Evolutionary conservation across 1,284 basidiomycete genomes (phyloP).

Genomic region (Gymnopus androsaceus): DNA sequence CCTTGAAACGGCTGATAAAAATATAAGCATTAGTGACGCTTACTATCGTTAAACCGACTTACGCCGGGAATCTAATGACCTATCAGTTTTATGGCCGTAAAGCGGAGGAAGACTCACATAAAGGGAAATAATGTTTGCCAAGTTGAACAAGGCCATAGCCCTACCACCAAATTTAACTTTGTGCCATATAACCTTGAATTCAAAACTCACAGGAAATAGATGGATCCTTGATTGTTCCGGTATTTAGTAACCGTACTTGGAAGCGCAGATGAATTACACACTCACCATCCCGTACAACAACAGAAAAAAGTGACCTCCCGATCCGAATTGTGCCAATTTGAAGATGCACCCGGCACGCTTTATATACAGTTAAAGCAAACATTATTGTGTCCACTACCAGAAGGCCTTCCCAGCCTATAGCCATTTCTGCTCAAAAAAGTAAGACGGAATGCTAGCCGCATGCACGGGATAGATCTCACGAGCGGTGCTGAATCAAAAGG

Average conservation of each 20-base stretch:
- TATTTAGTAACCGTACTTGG: no score
- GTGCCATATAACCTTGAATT: no score
- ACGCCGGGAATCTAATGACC: no score
- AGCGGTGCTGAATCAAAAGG: no score
- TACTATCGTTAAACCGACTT: not conserved
- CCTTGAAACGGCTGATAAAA: not conserved
- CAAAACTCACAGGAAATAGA: conserved; percentile 9
- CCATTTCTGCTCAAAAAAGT: not conserved
- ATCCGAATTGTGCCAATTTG: not conserved
- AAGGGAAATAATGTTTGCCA: conserved; percentile 11
- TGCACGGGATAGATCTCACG: no score
- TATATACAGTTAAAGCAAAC: not conserved
- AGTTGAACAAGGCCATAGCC: conserved; percentile 3
- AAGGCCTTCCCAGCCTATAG: conserved; percentile 3
- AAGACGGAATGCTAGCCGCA: no score
- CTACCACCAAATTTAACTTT: not conserved
- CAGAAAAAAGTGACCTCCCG: not conserved
- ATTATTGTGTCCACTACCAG: conserved; percentile 10
- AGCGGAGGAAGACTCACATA: not conserved
- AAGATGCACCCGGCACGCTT: not conserved
- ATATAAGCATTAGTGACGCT: not conserved
- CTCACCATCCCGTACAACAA: conserved; percentile 9
- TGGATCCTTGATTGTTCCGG: not conserved
- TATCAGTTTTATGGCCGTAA: no score
- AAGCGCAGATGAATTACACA: no score